Base-by-base conservation (phyloP, 2,329 filamentous ascomycete genomes). In the Blastomyces percursus region DNA sequence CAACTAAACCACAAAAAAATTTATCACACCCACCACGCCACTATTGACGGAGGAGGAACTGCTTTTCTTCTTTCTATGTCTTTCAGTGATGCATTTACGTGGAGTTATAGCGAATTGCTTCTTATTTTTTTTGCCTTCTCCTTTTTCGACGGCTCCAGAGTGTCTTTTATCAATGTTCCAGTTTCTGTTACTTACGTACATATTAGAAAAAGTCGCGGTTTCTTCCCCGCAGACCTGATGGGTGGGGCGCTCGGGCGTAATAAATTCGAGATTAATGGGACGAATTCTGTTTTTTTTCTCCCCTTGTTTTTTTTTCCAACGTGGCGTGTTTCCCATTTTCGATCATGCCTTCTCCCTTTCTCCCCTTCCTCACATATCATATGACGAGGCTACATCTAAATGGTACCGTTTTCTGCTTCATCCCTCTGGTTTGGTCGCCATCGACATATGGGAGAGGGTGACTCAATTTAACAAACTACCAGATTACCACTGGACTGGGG, bases 101-200 rank as follows among this genome's bases (percentile, higher is more conserved):
- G 75, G 75, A 74, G 75, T 77, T 77, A 62, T 76, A 77, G 75
- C 75, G 75, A 76, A 70, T 66, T 70, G 68, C 63, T 46, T 64
- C 65, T 21, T 12, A 30, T 27, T 44, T 46, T 51, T 27, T 44
- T 46, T 51, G 48, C 3, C 24, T 51, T 60, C 27, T 16, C 14
- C 19, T 19, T n/a, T 35, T 42, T 30, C 32, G 38, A 52, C 51
- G 48, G 35, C 60, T 44, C 9, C 61, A 40, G 46, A 24, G n/a
- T 30, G 59, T 19, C n/a, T 35, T 21, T 55, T 40, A 40, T 56
- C 19, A 21, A 19, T 54, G 50, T 61, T 44, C 16, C 42, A 19
- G 42, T 44, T 44, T 4, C 32, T 40, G 44, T 46, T 48, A 48
- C 46, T 48, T 48, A 48, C 46, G 16, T 19, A 44, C 40, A 56